Base-by-base conservation (phyloP, 768 basidiomycete species). In the Boletellus ananiceps region DNA sequence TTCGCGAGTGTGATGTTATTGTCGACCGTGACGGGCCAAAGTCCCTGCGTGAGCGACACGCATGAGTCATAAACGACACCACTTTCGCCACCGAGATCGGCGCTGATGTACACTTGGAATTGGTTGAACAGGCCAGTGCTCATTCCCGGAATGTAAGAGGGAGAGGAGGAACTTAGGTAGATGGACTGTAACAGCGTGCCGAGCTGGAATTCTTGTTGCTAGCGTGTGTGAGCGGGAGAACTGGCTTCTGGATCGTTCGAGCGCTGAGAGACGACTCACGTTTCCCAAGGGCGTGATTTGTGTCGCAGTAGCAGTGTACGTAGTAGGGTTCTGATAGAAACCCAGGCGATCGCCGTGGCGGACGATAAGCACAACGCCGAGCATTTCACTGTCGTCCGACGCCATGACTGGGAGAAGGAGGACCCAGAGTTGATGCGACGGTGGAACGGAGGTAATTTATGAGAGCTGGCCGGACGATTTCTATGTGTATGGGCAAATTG, bases 81-180 rank as follows among this genome's bases (percentile, higher is more conserved):
- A 15, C 76, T 78, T 66, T 89, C 86, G 15, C 80, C 84, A 6
- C 83, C 83, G 23, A 77, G 79, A 63, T 88, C 86, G 1, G 87
- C 86, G 15, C 75, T 77, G 44, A 82, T 74, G 31, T 62, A 59
- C 50, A 78, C 68, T 58, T 77, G 71, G 44, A 58, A 62, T 41
- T 67, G 64, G 37, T 72, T 51, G 59, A 73, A 69, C 37, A 72
- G 57, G 25, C 54, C 59, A 3, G 60, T 58, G 49, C 59, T 61
- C 19, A 69, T 66, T 0, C 74, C 76, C 9, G 69, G 55, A 45
- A 87, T 81, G 54, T 73, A 75, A 8, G 72, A 76, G 0, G 80
- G 54, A 4, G 83, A 84, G 3, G 76, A 74, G 0, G 68, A 38
- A 49, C 80, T 72, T 44, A 85, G 56, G 62, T 87, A 87, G 11